Evolutionary conservation across 1,139 yeast genomes (phyloP), one percentile per base, ranked within the genome.

Genomic region (Spathaspora sp.): DNA sequence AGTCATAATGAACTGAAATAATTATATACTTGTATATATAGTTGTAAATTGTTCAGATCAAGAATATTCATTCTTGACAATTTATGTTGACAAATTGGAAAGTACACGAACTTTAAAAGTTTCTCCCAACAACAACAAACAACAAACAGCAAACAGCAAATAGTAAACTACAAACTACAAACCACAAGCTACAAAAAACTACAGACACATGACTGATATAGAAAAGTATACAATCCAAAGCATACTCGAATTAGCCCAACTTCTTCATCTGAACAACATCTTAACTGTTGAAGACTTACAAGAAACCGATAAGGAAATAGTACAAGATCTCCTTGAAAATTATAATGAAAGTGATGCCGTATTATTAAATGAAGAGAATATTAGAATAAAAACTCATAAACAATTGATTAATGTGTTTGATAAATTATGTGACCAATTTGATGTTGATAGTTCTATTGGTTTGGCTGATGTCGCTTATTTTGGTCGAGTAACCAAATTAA

Each of bases 401-500:
- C 61, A 59, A 43, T 45, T 56, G 29, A 43, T 45, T 11, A 55
- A 55, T n/a, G 46, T 60, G 34, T 58, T n/a, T n/a, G n/a, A n/a
- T n/a, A n/a, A n/a, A n/a, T n/a, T n/a, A n/a, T n/a, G n/a, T n/a
- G n/a, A n/a, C n/a, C n/a, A 46, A 15, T 51, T 50, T 42, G 45
- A 52, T 10, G 56, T 56, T 18, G 38, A 36, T 7, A 54, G 49
- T 42, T 58, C 63, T 7, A 60, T 57, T 11, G 59, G 56, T 16
- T 51, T 60, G 49, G 64, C 64, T 20, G 57, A 60, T 44, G 34
- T 38, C 8, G 52, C 50, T n/a, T 59, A 59, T 49, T 58, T 48
- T 31, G 37, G 38, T 11, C 45, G 63, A 37, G 47, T 60, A 4
- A 55, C 53, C 9, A 60, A 59, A 39, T 46, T 60, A 27, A 54